Base-by-base conservation (phyloP, 257 asterid genomes). In the Jasminum sambac region DNA sequence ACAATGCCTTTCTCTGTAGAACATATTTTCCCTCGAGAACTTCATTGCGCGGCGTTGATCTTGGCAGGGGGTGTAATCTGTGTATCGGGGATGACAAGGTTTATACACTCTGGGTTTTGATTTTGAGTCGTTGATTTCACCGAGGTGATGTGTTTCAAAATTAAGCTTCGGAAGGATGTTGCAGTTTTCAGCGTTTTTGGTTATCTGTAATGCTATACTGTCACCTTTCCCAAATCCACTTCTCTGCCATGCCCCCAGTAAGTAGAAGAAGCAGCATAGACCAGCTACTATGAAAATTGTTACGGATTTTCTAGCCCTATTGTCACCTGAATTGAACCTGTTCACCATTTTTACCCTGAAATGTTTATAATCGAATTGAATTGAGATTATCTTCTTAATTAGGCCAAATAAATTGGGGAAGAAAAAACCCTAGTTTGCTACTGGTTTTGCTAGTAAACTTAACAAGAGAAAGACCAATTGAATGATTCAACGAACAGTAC, bases 191-290 rank as follows among this genome's bases (percentile, higher is more conserved):
- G 55, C 7, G 21, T 17, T 43, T n/a, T 43, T 43, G 19, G 52
- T 43, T n/a, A 43, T 43, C 52, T 44, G 19, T 19, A 46, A n/a
- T 0, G 55, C 55, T 46, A 46, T 46, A 46, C 55, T 46, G n/a
- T 46, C 55, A 13, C 55, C 55, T 19, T 46, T 46, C n/a, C 55
- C 23, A 3, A 46, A 46, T 8, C 55, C 55, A 46, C 55, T 46
- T 46, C 55, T 46, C 55, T 16, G 55, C 55, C 55, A 46, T 46
- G 55, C 55, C 6, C 55, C 55, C 55, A 46, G 55, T 46, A 46
- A 46, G 55, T 46, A 46, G 55, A 46, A 46, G 55, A 46, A 46
- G 14, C 55, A 46, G n/a, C 55, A 46, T 46, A 16, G 55, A 46
- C 55, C 55, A 46, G 55, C 55, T 46, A 46, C 55, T 5, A 46